A percentile compares a stretch with the other conserved stretches of the same genome.
These are phyloP conservation scores for Cyclocybe aegerita DNA, from an alignment of 768 basidiomycete genomes.

Conservation along the genomic window DNA sequence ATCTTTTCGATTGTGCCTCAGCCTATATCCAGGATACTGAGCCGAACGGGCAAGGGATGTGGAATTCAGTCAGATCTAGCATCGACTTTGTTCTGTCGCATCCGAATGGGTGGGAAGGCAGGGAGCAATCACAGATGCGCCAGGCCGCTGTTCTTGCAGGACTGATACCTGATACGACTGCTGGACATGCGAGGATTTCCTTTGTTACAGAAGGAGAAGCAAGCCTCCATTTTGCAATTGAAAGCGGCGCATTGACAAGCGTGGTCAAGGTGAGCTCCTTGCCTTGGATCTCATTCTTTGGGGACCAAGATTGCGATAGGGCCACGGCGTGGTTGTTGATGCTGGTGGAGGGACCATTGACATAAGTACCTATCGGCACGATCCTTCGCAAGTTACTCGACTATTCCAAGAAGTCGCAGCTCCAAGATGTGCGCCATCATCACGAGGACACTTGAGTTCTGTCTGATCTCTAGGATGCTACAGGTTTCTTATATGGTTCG, in stretches of 20 bases:
- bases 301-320: slow-evolving; percentile 26
- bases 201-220: slow-evolving; percentile 57
- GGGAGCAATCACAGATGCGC: slow-evolving; percentile 42
- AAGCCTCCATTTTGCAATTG: slow-evolving; percentile 47
- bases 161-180: slow-evolving; percentile 33
- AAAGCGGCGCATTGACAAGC: slow-evolving; percentile 28
- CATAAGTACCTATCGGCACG: slow-evolving; percentile 51
- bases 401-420: slow-evolving; percentile 50
- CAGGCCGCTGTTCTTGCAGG: slow-evolving; percentile 41
- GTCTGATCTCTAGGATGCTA: background rate
- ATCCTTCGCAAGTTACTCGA: slow-evolving; percentile 19
- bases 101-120: slow-evolving; percentile 44
- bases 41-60: slow-evolving; percentile 37
- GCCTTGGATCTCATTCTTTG: background rate
- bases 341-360: slow-evolving; percentile 64
- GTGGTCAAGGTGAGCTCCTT: slow-evolving; percentile 22
- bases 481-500: slow-evolving; percentile 51
- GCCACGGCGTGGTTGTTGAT: slow-evolving; percentile 52
- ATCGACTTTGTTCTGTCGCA: slow-evolving; percentile 47
- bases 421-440: slow-evolving; percentile 33
- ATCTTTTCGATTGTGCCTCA: slow-evolving; percentile 41
- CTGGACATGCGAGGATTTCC: slow-evolving; percentile 35
- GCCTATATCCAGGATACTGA: slow-evolving; percentile 47
- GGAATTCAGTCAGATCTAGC: slow-evolving; percentile 36
- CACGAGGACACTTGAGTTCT: background rate